A percentile compares a stretch with the other conserved stretches of the same genome.
These are phyloP conservation scores for Kodamaea fukazawae DNA, from an alignment of 805 yeast genomes.

Conservation along the genomic window DNA sequence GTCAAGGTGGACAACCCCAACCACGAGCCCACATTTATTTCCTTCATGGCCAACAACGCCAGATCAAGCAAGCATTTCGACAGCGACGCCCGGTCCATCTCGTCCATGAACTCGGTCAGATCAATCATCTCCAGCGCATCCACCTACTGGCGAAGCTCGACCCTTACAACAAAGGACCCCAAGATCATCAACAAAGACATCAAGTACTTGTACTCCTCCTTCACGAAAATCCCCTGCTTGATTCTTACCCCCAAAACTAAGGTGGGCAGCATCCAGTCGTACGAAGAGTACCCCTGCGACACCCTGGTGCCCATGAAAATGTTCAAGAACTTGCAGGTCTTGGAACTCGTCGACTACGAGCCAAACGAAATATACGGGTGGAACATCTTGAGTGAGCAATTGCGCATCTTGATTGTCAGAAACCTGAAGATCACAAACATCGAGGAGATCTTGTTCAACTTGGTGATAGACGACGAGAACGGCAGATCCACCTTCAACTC, in stretches of 20 bases:
- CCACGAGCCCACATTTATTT: conserved; percentile 52
- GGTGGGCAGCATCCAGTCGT: conserved; percentile 55
- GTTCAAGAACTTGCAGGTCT: conserved; percentile 60
- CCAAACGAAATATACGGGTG: conserved; percentile 68
- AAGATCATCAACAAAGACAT: conserved; percentile 49
- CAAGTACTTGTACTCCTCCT: conserved; percentile 58
- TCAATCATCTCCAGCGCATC: conserved; percentile 46
- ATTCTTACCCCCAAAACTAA: conserved; percentile 59
- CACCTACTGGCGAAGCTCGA: conserved; percentile 35
- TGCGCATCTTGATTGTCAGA: conserved; percentile 53
- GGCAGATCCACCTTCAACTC: conserved; percentile 35
- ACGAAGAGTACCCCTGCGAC: conserved; percentile 71
- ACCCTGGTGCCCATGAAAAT: conserved; percentile 62
- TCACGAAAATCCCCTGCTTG: conserved; percentile 64
- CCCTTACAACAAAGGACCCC: conserved; percentile 37
- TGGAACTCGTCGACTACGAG: conserved; percentile 58
- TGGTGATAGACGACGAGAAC: conserved; percentile 53
- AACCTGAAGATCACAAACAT: conserved; percentile 51
- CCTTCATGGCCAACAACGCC: conserved; percentile 59
- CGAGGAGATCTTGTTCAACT: conserved; percentile 48
- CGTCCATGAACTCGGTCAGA: conserved; percentile 58
- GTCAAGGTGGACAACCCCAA: conserved; percentile 57
- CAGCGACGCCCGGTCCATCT: conserved; percentile 47
- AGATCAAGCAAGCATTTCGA: conserved; percentile 38
- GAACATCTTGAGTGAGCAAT: conserved; percentile 53